phyloP scores from a whole-genome alignment of 2,329 filamentous ascomycete species.

The Macrophomina pseudophaseolina region DNA sequence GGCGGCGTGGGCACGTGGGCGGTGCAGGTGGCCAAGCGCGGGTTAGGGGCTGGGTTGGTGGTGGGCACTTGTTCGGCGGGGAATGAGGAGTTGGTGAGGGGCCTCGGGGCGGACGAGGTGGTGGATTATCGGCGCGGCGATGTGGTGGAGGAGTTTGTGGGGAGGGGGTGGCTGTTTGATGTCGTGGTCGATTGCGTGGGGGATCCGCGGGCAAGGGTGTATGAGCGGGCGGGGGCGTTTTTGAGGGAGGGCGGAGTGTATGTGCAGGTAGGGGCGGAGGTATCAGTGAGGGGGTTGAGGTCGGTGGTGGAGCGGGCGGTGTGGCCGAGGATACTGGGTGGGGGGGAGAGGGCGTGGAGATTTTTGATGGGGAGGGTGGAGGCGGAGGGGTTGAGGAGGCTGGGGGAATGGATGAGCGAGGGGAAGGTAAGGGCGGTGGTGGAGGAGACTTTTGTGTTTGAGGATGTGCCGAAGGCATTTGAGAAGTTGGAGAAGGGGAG shows the following conservation, averaged over 20 bases:
- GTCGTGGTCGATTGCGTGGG: constrained; percentile 46
- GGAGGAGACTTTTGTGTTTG: constrained; percentile 61
- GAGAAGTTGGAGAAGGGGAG: constrained; percentile 62
- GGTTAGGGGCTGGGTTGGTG: constrained; percentile 61
- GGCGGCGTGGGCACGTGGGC: not conserved
- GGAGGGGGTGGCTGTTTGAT: constrained; percentile 42
- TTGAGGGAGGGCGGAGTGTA: not conserved
- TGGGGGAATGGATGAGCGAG: not conserved
- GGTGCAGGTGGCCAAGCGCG: constrained; percentile 63
- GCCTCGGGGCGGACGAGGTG: constrained; percentile 67
- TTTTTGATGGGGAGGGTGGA: not conserved
- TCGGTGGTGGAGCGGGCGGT: not conserved
- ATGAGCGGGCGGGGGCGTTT: not conserved
- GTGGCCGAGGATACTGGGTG: not conserved
- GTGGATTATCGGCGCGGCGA: constrained; percentile 59
- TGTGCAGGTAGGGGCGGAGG: not conserved
- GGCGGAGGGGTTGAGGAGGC: not conserved
- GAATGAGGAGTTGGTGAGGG: constrained; percentile 63
- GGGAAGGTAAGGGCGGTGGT: constrained; percentile 60
- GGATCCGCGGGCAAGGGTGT: constrained; percentile 29
- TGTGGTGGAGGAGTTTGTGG: not conserved
- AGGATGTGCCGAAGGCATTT: constrained; percentile 63
- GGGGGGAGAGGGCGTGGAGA: not conserved
- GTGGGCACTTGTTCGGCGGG: constrained; percentile 62
- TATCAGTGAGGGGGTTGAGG: not conserved